Conservation (phyloP, 345 rosid species). For the Brassica cretica region DNA sequence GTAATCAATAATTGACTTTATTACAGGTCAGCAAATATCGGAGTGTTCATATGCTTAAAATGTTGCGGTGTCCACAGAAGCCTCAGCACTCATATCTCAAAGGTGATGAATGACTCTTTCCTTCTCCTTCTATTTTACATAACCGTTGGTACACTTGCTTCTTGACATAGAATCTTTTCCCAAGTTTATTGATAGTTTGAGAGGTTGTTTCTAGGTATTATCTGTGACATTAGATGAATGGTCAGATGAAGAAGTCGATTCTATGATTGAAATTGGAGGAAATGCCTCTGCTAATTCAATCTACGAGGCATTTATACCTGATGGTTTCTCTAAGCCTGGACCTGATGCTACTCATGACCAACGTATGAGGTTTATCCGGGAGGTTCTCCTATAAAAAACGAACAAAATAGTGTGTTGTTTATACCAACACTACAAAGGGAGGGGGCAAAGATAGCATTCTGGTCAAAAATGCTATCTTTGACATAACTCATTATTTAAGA, state of each 20-base stretch:
- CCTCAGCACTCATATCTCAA: slow-evolving; percentile 92
- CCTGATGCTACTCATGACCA: slow-evolving; percentile 76
- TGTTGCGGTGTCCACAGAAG: slow-evolving; percentile 98
- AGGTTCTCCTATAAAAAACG: not conserved
- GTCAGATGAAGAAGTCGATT: slow-evolving; percentile 85
- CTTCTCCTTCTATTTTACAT: not conserved
- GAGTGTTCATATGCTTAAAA: slow-evolving; percentile 96
- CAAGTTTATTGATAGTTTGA: not conserved
- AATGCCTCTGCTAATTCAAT: slow-evolving; percentile 87
- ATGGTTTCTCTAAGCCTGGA: slow-evolving; percentile 74
- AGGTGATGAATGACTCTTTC: slow-evolving; percentile 53
- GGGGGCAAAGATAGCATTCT: too few species aligned
- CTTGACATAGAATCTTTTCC: not conserved
- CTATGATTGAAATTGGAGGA: slow-evolving; percentile 96
- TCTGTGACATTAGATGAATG: slow-evolving; percentile 97
- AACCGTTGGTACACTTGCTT: not conserved
- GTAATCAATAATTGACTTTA: slow-evolving; percentile 3
- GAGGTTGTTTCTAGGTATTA: slow-evolving; percentile 56
- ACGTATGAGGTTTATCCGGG: slow-evolving; percentile 85
- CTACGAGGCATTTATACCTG: slow-evolving; percentile 87
- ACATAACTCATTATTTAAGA: too few species aligned
- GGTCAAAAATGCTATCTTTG: too few species aligned
- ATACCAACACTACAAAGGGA: not conserved
- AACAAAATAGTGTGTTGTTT: not conserved
- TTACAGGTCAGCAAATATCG: slow-evolving; percentile 95